Conservation (phyloP, 2,329 filamentous ascomycete species). For the Diaporthe citriasiana region DNA sequence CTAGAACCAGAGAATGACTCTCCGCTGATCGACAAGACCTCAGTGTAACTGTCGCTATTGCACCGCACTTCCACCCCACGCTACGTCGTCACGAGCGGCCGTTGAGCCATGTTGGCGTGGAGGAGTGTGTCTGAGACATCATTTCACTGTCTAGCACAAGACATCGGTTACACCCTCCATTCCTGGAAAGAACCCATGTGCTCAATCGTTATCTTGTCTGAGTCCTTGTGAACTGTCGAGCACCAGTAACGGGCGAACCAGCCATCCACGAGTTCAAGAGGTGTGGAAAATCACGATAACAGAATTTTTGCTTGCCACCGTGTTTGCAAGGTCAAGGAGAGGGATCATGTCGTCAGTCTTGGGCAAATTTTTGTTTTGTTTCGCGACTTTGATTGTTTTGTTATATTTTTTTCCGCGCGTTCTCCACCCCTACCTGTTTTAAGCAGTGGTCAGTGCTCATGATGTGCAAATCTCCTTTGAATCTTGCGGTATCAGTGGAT, state of each 20-base stretch:
- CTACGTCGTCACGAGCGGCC: slow-evolving; percentile 25
- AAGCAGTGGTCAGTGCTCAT: slow-evolving; percentile 40
- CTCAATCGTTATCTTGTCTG: slow-evolving; percentile 34
- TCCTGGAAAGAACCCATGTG: slow-evolving; percentile 27
- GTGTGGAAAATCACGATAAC: neutral
- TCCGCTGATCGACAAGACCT: slow-evolving; percentile 26
- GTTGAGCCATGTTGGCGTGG: slow-evolving; percentile 22
- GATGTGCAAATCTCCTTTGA: slow-evolving; percentile 26
- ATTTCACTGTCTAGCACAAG: slow-evolving; percentile 17
- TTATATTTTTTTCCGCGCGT: slow-evolving; percentile 20
- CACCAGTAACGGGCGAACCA: neutral
- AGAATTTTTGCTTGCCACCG: slow-evolving; percentile 23
- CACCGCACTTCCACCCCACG: slow-evolving; percentile 24
- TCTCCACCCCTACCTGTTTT: slow-evolving; percentile 26
- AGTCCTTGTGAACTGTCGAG: slow-evolving; percentile 8
- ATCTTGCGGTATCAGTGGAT: slow-evolving; percentile 21
- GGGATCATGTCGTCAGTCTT: neutral
- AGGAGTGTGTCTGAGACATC: slow-evolving; percentile 25
- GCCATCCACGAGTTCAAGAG: slow-evolving; percentile 8
- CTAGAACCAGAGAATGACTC: slow-evolving; percentile 31
- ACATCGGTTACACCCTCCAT: slow-evolving; percentile 28
- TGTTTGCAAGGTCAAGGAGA: neutral
- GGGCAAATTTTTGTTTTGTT: neutral
- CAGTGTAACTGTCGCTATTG: neutral
- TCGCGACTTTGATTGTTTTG: slow-evolving; percentile 20